Evolutionary conservation across 768 basidiomycete genomes (phyloP).

Genomic region (Lactifluus volemus): DNA sequence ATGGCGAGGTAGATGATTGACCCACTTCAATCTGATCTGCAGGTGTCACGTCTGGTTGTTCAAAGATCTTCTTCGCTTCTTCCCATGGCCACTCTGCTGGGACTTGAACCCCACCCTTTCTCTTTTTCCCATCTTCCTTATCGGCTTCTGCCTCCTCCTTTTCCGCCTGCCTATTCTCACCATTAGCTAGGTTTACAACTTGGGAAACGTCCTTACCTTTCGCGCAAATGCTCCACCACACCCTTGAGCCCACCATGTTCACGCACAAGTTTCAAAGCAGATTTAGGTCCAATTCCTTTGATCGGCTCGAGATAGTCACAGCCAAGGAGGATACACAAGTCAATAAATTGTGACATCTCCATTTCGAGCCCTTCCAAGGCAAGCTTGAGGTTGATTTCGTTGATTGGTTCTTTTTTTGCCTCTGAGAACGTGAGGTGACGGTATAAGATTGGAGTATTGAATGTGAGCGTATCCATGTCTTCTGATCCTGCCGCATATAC

Average conservation of each 20-base stretch:
- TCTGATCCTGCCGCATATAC: conserved; percentile 97
- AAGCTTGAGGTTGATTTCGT: conserved; percentile 75
- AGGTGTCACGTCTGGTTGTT: conserved; percentile 82
- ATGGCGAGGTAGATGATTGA: not conserved
- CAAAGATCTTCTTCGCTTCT: conserved; percentile 85
- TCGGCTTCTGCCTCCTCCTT: conserved; percentile 33
- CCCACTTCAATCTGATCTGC: conserved; percentile 78
- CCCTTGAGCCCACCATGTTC: conserved; percentile 67
- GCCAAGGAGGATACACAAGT: conserved; percentile 91
- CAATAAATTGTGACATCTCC: conserved; percentile 95
- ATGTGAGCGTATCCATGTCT: conserved; percentile 99
- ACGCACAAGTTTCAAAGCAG: conserved; percentile 83
- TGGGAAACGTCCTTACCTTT: conserved; percentile 43
- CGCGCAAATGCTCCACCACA: conserved; percentile 70
- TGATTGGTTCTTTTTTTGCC: conserved; percentile 94
- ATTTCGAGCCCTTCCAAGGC: conserved; percentile 87
- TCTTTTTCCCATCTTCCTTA: conserved; percentile 48
- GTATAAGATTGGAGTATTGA: conserved; percentile 82
- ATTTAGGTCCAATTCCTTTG: conserved; percentile 92
- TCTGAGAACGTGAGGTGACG: conserved; percentile 98
- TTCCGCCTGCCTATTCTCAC: conserved; percentile 31
- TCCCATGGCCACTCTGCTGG: conserved; percentile 98
- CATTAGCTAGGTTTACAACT: conserved; percentile 3
- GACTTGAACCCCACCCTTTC: conserved; percentile 67
- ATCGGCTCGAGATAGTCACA: conserved; percentile 99